phyloP scores from a whole-genome alignment of 495 filamentous ascomycete species.

The Articulospora tetracladia region DNA sequence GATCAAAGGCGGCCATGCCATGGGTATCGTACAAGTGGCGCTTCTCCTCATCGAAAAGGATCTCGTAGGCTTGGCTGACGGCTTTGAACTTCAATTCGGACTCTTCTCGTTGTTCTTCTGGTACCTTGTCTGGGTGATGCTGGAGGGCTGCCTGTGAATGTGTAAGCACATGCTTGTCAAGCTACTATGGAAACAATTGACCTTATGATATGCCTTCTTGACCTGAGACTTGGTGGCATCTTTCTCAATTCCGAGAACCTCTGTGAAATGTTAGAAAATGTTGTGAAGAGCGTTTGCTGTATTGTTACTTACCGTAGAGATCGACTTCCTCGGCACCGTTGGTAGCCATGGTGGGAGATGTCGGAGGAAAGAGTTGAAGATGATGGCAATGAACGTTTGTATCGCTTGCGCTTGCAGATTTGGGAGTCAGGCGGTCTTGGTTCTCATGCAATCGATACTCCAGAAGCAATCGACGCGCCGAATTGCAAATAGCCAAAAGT shows the following conservation, averaged over 20 bases:
- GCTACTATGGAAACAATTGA: conserved; percentile 32
- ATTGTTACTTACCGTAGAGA: conserved; percentile 57
- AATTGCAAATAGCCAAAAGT: neutral
- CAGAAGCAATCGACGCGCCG: neutral
- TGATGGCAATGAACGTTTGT: neutral
- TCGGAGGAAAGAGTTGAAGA: neutral
- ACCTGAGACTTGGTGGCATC: conserved; percentile 76
- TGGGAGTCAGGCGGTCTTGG: neutral
- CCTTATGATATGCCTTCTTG: conserved; percentile 98
- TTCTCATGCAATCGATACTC: neutral
- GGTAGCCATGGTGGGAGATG: conserved; percentile 18
- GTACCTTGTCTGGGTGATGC: conserved; percentile 93
- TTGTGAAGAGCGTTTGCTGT: neutral
- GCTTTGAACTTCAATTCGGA: conserved; percentile 90
- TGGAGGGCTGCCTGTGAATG: conserved; percentile 69
- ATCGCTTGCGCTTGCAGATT: neutral
- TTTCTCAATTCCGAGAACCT: conserved; percentile 71
- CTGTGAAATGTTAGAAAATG: conserved; percentile 32
- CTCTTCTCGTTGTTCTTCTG: conserved; percentile 75
- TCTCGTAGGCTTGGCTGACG: conserved; percentile 92
- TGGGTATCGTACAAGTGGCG: conserved; percentile 87
- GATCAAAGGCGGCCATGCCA: conserved; percentile 92
- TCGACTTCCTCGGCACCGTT: conserved; percentile 39
- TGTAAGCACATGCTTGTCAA: conserved; percentile 20
- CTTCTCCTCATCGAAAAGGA: conserved; percentile 93